Evolutionary conservation across 352 stramenopile genomes (phyloP), one percentile per base, ranked within the genome.

Genomic region (Phytopythium boreale): DNA sequence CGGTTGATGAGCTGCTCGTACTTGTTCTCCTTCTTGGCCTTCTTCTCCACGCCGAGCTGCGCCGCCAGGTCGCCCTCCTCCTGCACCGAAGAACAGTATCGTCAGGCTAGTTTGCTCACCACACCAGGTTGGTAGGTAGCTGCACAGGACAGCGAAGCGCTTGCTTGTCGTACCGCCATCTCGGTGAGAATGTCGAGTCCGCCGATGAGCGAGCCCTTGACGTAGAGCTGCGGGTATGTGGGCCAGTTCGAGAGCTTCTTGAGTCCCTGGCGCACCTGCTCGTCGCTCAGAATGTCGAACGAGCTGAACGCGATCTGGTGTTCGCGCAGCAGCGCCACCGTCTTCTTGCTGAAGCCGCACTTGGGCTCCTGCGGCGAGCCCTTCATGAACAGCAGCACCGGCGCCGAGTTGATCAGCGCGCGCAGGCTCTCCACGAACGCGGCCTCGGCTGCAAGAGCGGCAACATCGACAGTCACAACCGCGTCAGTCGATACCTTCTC

Each of bases 231-330:
- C 36, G 97, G 97, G 75, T 98, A 99, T 27, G 97, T 99, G 0
- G 96, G 96, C 97, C 97, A 99, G 80, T 99, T 95, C 29, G 83
- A 98, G 65, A 98, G 96, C 41, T 82, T 89, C 77, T 99, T 99
- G 44, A 99, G 83, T 8, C 96, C 96, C 66, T 99, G 95, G 62
- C 97, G 90, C 52, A 99, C 95, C 50, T 97, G 84, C 8, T 96
- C 87, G 72, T 98, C 93, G 52, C 76, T 85, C 34, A 98, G 71
- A 58, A 99, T 98, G 70, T 99, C 90, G 72, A 98, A 99, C 41
- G 91, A 95, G 56, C 86, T 96, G 79, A 98, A 99, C 11, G 80
- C 75, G 59, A 98, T 87, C 63, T 97, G 77, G 47, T 97, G 77
- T 43, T 92, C 83, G 27, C 87, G 84, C 43, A 99, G 70, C 14